Base-by-base conservation (phyloP, 1,284 basidiomycete species). In the Fereydounia khargensis region DNA sequence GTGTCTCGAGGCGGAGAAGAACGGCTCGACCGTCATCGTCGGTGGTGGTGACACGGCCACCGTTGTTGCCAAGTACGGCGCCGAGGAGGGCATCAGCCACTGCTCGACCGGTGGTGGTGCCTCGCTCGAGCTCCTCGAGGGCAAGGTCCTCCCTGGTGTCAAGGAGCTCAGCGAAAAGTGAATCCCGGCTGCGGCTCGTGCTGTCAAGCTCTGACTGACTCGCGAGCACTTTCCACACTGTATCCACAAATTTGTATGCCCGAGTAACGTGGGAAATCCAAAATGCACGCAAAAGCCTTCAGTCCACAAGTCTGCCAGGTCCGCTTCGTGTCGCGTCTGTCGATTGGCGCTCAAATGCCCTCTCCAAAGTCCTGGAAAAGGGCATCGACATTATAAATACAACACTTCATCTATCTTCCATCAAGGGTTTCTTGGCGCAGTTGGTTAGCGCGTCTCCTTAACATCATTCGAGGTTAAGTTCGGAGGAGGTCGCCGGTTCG, bases 21-120 rank as follows among this genome's bases (percentile, higher is more conserved):
- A 85, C 30, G 94, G 92, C 40, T 82, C 90, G 7, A 89, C 86
- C 17, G 94, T 97, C 65, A 97, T 98, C 68, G 87, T 97, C 43
- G 78, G 78, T 33, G 76, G 76, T 44, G 73, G 73, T 53, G 69
- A 71, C 63, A 70, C 65, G 19, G 74, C 74, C 27, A 76, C 74
- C 21, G 73, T 76, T 2, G 66, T 66, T 9, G 67, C 67, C 47
- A 84, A 91, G 63, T 84, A 89, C 71, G 50, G 50, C 14, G 64
- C 54, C 20, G 95, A 98, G 78, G 85, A 87, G 68, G 86, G 89
- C 77, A 82, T 98, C 63, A 91, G 88, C 78, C 94, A 98, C 79
- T 90, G 96, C 72, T 91, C 88, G 71, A 98, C 94, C 33, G 94
- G 95, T 61, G 95, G 95, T 61, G 94, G 94, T 66, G 94, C 94